Base-by-base conservation (phyloP, 2,329 filamentous ascomycete species). In the Penicillium sp. region DNA sequence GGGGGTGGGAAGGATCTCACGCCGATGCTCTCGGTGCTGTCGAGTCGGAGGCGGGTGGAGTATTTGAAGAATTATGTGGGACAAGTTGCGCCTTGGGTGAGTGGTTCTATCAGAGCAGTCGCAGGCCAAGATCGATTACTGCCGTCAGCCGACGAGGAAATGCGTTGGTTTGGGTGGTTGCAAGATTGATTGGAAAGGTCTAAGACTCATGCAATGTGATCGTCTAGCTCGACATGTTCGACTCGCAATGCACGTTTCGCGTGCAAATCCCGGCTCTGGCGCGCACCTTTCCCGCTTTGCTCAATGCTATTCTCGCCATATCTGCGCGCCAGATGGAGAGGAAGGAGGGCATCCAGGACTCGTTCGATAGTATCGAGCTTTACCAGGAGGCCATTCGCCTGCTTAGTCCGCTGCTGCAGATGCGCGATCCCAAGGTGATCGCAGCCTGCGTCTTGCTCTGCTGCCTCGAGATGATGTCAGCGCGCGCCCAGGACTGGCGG, bases 221-320 rank as follows among this genome's bases (percentile, higher is more conserved):
- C 39, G n/a, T 52, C 17, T 48, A 82, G 81, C 78, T 86, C 3
- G 84, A 86, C 64, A 86, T 84, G 70, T 85, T 85, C 54, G 84
- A 86, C 59, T 75, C 77, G 31, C 73, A 81, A 14, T 79, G 81
- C 12, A 79, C 81, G 47, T 86, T 86, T 65, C 80, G 81, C 17
- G 78, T 81, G 1, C 77, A 82, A 11, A 73, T 86, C 2, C 81
- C 83, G 0, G 71, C 81, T 2, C 70, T 85, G 34, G 82, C 83
- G 0, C 78, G 78, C 43, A 75, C 72, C 25, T 80, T 80, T 25
- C 73, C 78, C 0, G 73, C 80, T 25, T 63, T 85, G 2, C 70
- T 80, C 3, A 82, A 82, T 59, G 81, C 82, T 0, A 78, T 86
- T 35, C 73, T 86, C 5, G 83, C 84, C 0, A 78, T 86, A 6